Conservation (phyloP, 2,329 filamentous ascomycete genomes). For the Aureobasidium subglaciale region DNA sequence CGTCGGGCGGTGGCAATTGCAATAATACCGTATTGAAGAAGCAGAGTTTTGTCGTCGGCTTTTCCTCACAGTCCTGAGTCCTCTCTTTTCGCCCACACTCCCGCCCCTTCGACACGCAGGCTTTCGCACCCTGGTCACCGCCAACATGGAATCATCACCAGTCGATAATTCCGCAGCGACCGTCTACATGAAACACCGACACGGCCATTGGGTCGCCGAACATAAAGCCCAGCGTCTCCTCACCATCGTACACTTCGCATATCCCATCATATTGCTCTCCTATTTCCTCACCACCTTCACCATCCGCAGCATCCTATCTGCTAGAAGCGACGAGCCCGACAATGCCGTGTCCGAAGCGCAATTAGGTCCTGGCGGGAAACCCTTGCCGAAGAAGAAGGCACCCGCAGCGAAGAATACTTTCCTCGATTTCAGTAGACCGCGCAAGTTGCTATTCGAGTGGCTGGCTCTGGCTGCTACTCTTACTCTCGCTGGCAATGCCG, state of each 20-base stretch:
- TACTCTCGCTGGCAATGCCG: constrained; percentile 69
- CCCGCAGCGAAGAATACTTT: constrained; percentile 34
- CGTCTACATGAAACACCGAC: constrained; percentile 14
- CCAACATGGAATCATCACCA: constrained; percentile 6
- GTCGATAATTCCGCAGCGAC: neutral
- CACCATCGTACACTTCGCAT: constrained; percentile 48
- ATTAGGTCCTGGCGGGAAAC: constrained; percentile 81
- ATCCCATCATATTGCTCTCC: constrained; percentile 56
- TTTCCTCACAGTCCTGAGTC: neutral
- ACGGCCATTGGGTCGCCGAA: constrained; percentile 30
- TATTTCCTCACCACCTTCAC: constrained; percentile 60
- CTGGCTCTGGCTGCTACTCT: constrained; percentile 63
- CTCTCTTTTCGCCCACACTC: neutral
- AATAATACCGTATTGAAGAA: too few species aligned
- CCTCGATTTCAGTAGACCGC: constrained; percentile 55
- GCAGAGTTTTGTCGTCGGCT: too few species aligned
- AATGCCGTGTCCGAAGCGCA: constrained; percentile 38
- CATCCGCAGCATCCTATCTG: constrained; percentile 50
- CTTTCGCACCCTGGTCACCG: constrained; percentile 4
- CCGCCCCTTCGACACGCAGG: neutral
- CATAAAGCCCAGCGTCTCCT: constrained; percentile 38
- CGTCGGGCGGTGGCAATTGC: neutral
- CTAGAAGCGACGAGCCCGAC: constrained; percentile 40
- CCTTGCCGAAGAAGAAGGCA: constrained; percentile 60
- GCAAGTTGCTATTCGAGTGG: constrained; percentile 69